A percentile compares a stretch with the other conserved stretches of the same genome.
Conservation (phyloP, 2,329 filamentous ascomycete species). For the Sporothrix dimorphospora region DNA sequence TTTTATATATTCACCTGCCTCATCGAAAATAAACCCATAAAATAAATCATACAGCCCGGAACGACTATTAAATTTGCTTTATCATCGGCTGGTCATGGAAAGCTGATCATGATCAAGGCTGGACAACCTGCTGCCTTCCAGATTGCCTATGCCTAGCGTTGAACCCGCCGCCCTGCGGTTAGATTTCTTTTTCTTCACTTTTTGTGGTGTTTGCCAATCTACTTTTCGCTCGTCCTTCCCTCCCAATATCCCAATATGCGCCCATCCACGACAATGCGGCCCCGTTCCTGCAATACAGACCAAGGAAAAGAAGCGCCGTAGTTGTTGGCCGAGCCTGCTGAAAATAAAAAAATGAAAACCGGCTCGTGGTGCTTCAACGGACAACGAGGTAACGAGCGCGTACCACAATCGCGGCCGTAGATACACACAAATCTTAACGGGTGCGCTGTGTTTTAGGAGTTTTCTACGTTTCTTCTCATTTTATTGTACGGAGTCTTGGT, state of each 20-base stretch:
- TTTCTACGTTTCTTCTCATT: background rate
- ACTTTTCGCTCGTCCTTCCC: background rate
- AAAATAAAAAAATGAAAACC: background rate
- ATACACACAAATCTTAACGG: background rate
- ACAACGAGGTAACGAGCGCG: background rate
- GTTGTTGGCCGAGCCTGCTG: background rate
- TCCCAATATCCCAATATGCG: background rate
- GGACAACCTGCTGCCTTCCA: background rate
- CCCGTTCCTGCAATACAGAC: background rate
- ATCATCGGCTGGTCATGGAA: constrained; percentile 19
- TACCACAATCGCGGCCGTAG: background rate
- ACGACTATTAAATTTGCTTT: constrained; percentile 1
- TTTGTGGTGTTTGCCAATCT: background rate
- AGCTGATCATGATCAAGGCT: constrained; percentile 22
- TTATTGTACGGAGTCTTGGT: background rate
- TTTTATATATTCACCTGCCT: background rate
- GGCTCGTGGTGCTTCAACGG: background rate
- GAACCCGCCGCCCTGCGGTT: background rate
- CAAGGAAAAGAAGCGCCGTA: background rate
- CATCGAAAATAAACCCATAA: background rate
- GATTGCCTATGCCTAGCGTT: background rate
- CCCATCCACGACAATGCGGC: background rate
- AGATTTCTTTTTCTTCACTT: background rate
- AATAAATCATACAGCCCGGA: background rate
- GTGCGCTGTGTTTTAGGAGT: background rate